Conservation (phyloP, 768 basidiomycete genomes). For the Polyporus arcularius region DNA sequence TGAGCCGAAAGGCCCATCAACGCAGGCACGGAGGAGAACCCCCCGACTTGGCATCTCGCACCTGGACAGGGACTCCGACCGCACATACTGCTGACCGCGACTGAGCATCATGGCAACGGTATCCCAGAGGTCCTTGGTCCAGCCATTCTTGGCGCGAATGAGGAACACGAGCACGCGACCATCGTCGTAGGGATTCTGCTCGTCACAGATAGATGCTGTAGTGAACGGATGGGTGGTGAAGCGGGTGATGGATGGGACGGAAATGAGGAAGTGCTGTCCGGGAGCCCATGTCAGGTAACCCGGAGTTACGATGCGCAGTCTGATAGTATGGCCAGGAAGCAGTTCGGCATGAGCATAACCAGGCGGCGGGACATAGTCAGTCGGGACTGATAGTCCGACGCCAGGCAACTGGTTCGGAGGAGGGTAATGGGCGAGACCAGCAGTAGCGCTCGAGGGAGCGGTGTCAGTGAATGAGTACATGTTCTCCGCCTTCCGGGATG, state of each 20-base stretch:
- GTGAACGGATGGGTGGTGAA: constrained; percentile 77
- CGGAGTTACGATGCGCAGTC: constrained; percentile 62
- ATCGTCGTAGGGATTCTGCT: constrained; percentile 41
- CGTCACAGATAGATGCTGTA: constrained; percentile 59
- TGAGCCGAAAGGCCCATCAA: constrained; percentile 75
- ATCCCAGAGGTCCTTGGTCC: constrained; percentile 69
- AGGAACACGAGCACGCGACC: constrained; percentile 64
- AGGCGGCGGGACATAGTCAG: constrained; percentile 50
- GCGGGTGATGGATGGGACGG: constrained; percentile 61
- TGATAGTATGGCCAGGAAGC: constrained; percentile 68
- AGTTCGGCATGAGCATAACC: constrained; percentile 72
- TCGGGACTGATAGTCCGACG: constrained; percentile 11
- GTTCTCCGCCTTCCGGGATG: background rate
- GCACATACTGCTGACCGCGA: constrained; percentile 28
- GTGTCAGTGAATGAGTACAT: background rate
- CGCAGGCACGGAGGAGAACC: constrained; percentile 53
- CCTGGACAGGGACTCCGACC: constrained; percentile 33
- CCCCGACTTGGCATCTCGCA: constrained; percentile 44
- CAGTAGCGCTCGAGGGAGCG: constrained; percentile 2
- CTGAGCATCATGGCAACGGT: constrained; percentile 42
- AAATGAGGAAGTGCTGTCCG: constrained; percentile 78
- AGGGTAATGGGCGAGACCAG: constrained; percentile 10
- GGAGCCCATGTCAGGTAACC: constrained; percentile 66
- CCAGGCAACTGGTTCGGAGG: constrained; percentile 4
- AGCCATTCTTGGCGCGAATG: constrained; percentile 68